These are phyloP conservation scores for Nakazawaea wyomingensis DNA, from an alignment of 805 yeast genomes.

Conservation along the genomic window DNA sequence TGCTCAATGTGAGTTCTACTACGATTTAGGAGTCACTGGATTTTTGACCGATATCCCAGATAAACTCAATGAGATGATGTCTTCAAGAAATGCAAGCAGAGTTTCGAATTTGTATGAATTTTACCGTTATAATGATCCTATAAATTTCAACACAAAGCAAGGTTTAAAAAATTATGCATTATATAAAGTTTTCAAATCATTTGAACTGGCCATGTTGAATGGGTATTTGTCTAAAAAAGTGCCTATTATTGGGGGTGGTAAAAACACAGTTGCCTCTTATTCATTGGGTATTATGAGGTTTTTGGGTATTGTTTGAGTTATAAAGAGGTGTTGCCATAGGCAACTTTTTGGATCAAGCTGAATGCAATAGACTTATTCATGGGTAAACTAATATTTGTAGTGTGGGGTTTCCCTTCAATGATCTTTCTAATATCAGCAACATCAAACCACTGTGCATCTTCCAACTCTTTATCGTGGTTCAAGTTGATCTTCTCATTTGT, in stretches of 20 bases:
- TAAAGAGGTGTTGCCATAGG: too few relatives aligned
- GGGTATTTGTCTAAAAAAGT: conserved; percentile 8
- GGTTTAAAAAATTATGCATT: conserved; percentile 9
- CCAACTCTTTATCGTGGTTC: conserved; percentile 81
- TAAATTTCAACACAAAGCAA: conserved; percentile 4
- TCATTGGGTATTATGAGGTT: not conserved
- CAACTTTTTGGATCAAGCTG: conserved; percentile 35
- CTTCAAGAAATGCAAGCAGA: not conserved
- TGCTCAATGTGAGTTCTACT: conserved; percentile 1
- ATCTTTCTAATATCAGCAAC: conserved; percentile 43
- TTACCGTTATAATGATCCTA: conserved; percentile 7
- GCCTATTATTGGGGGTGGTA: conserved; percentile 9
- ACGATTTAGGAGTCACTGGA: conserved; percentile 6
- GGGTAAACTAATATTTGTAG: conserved; percentile 37
- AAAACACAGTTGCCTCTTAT: conserved; percentile 6
- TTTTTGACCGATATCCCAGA: conserved; percentile 11
- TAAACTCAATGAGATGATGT: not conserved
- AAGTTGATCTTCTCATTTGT: conserved; percentile 59
- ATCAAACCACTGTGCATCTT: conserved; percentile 84
- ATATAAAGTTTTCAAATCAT: conserved; percentile 5
- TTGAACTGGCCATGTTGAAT: conserved; percentile 1
- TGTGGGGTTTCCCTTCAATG: conserved; percentile 24
- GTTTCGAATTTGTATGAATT: conserved; percentile 4
- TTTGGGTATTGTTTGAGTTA: conserved; percentile 9
- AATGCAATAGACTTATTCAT: conserved; percentile 38